Conservation (phyloP, 306 rosid genomes). For the Sicyos edulis region DNA sequence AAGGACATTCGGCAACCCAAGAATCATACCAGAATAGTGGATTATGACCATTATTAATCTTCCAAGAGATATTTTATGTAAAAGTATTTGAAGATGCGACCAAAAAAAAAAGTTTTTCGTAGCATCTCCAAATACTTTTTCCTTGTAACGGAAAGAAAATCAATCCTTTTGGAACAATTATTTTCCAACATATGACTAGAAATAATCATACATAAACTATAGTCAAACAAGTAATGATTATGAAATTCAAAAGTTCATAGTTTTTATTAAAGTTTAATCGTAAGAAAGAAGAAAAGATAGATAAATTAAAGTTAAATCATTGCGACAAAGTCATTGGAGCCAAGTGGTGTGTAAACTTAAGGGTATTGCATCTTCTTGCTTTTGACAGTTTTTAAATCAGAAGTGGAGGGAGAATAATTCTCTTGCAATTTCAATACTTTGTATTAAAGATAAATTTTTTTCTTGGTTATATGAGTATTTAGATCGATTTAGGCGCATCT, state of each 20-base stretch:
- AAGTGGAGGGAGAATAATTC: slow-evolving; percentile 3
- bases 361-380: not conserved
- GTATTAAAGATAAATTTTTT: no score
- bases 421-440: not conserved
- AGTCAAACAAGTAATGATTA: not conserved
- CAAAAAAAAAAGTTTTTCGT: no score
- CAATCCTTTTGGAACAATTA: not conserved
- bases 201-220: not conserved
- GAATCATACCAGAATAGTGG: no score
- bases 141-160: not conserved
- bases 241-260: not conserved
- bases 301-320: not conserved
- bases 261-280: not conserved
- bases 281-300: no score
- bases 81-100: no score
- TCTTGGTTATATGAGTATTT: no score
- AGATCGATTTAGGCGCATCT: no score
- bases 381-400: not conserved
- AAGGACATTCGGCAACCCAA: no score
- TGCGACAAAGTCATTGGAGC: not conserved
- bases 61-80: no score
- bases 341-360: not conserved
- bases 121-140: no score
- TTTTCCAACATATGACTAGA: not conserved
- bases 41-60: no score